Base-by-base conservation (phyloP, 2,329 filamentous ascomycete species). In the Aspergillus sp. region DNA sequence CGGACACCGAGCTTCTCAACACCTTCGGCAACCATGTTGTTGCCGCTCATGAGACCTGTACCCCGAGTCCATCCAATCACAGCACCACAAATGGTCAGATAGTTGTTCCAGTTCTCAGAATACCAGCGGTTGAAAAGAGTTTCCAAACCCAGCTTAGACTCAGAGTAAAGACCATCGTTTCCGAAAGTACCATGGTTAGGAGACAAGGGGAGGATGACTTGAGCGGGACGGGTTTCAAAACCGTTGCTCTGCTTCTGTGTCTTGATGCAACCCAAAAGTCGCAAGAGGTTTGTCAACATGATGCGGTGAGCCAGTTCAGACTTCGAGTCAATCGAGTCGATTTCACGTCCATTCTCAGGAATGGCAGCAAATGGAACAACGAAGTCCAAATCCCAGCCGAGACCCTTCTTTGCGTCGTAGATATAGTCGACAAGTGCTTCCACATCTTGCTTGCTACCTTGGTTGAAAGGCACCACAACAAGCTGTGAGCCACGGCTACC, bases 51-150 rank as follows among this genome's bases (percentile, higher is more conserved):
- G 70, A 99, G 87, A 75, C 95, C 95, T 65, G 95, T 99, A 67
- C 94, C 95, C 81, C 95, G 94, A 69, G 95, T 99, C 95, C 95
- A 99, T 64, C 95, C 95, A 75, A 99, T 99, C 78, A 98, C 92
- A 64, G 94, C 94, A 82, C 95, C 95, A 70, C 95, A 99, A 69
- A 99, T 95, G 62, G 94, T 98, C 71, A 99, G 91, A 82, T 96
- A 99, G 81, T 94, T 94, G 67, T 88, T 89, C 95, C 95, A 99
- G 81, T 87, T 93, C 81, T 99, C 95, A 0, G 95, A 96, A 79
- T 96, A 90, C 95, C 95, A 99, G 69, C 95, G 87, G 82, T 97
- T 97, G 87, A 99, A 98, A 39, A 99, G 86, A 4, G 95, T 98
- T 84, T 99, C 95, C 8, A 99, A 85, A 47, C 90, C 95, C 61